Evolutionary conservation across 108 stramenopile genomes (phyloP), one percentile per base, ranked within the genome.

Genomic region (Fistulifera pelliculosa): DNA sequence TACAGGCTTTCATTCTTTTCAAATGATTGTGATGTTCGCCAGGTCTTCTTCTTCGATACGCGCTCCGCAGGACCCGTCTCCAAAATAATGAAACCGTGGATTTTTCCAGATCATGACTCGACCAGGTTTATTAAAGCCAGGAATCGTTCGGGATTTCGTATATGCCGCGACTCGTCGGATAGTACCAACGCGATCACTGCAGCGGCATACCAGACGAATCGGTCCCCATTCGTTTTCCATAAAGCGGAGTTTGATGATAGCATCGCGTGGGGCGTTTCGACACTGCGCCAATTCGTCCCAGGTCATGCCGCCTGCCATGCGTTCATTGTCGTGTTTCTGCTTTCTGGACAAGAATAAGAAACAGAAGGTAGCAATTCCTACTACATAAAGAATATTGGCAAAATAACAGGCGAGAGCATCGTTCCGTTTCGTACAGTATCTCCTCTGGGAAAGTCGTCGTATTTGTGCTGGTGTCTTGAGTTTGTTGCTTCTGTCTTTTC

Each of bases 21-120:
- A 45, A 6, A 19, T 45, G 44, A 45, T 45, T 45, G 24, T 23
- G 4, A 51, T 41, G 47, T 70, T 65, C 6, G 25, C 47, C 38
- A 70, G 22, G 15, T 70, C 69, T 43, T 65, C 69, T 25, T 70
- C 69, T 43, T 70, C 69, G 24, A 70, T 66, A 16, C 69, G 60
- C 14, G 64, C 69, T 17, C 69, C 69, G 41, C 53, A 49, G 39
- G 58, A 60, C 0, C 69, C 69, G 42, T 70, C 64, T 58, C 60
- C 60, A 28, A 70, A 70, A 24, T 42, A 60, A 40, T 70, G 58
- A 61, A 70, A 70, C 15, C 64, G 27, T n/a, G 69, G 69, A 48
- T 70, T 70, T 28, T 65, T 70, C 69, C 69, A 70, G 22, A 27
- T 25, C 17, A 70, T 27, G 2, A 66, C 27, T 18, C 28, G 27